phyloP scores from a whole-genome alignment of 2,329 filamentous ascomycete genomes.

The Neophaeococcomyces mojaviensis region DNA sequence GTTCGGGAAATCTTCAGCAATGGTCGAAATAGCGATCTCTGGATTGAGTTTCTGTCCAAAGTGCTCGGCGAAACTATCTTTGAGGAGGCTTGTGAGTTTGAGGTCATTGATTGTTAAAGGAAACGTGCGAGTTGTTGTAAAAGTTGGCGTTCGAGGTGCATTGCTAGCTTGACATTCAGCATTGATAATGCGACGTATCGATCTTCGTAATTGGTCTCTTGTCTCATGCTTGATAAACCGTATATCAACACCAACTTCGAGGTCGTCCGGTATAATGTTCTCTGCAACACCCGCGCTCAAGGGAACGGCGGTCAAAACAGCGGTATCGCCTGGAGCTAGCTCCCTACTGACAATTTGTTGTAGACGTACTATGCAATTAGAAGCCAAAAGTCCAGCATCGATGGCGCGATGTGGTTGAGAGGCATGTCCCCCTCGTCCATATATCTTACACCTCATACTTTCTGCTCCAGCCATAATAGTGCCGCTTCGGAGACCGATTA shows the following conservation, averaged over 20 bases:
- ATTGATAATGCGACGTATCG: constrained; percentile 47
- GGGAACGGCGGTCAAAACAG: constrained; percentile 51
- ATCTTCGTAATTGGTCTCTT: constrained; percentile 39
- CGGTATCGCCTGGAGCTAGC: constrained; percentile 45
- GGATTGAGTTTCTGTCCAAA: constrained; percentile 32
- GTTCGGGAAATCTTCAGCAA: constrained; percentile 52
- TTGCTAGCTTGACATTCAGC: constrained; percentile 47
- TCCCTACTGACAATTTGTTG: constrained; percentile 52
- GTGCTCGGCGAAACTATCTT: constrained; percentile 37
- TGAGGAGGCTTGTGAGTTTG: constrained; percentile 35
- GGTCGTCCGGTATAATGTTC: constrained; percentile 51
- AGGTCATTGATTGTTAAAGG: constrained; percentile 48
- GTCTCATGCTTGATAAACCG: constrained; percentile 40
- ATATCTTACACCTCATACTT: constrained; percentile 44
- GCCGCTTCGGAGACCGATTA: constrained; percentile 30
- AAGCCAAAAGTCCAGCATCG: constrained; percentile 52
- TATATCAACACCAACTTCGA: constrained; percentile 48
- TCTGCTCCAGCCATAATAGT: constrained; percentile 38
- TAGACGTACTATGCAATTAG: constrained; percentile 48
- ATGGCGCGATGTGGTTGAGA: constrained; percentile 48
- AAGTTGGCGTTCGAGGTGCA: constrained; percentile 40
- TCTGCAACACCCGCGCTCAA: constrained; percentile 52
- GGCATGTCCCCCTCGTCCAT: constrained; percentile 51
- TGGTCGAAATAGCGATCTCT: constrained; percentile 7
- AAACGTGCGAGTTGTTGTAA: constrained; percentile 42